These are phyloP conservation scores for Mycena kentingensis DNA, from an alignment of 768 basidiomycete species.

Conservation along the genomic window DNA sequence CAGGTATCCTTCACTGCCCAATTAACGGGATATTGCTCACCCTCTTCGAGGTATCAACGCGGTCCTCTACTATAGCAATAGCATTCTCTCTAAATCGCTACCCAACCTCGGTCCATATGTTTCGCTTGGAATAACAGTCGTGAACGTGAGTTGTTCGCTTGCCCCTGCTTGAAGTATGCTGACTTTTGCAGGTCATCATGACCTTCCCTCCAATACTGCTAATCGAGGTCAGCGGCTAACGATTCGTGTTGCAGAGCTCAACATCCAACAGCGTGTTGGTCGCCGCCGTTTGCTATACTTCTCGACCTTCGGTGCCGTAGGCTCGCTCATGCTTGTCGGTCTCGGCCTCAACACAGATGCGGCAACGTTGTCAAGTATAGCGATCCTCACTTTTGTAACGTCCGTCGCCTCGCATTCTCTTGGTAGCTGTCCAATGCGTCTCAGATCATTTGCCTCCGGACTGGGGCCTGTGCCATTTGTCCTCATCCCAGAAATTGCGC, in stretches of 20 bases:
- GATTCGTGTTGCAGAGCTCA: too few relatives aligned
- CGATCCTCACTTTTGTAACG: constrained; percentile 83
- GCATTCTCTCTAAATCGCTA: constrained; percentile 78
- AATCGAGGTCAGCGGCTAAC: too few relatives aligned
- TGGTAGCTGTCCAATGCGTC: constrained; percentile 4
- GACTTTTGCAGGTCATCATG: too few relatives aligned
- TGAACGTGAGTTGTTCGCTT: too few relatives aligned
- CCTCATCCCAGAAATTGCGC: constrained; percentile 88
- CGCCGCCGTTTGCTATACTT: constrained; percentile 66
- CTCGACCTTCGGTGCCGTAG: constrained; percentile 66
- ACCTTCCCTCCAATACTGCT: constrained; percentile 86
- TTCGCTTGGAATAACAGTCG: constrained; percentile 79
- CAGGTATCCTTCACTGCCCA: constrained; percentile 46
- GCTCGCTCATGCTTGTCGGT: constrained; percentile 69
- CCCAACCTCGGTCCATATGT: constrained; percentile 81
- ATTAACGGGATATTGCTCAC: constrained; percentile 3
- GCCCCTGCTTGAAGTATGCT: too few relatives aligned
- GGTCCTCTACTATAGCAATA: constrained; percentile 92
- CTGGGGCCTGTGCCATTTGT: constrained; percentile 93
- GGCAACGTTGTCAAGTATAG: constrained; percentile 65
- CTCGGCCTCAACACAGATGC: constrained; percentile 65
- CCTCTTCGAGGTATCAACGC: constrained; percentile 68
- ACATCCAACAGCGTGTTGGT: constrained; percentile 79
- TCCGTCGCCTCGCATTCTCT: constrained; percentile 35
- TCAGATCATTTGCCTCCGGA: constrained; percentile 84